Evolutionary conservation across 2,329 filamentous ascomycete genomes (phyloP).

Genomic region (Raffaelea deltoideospora): DNA sequence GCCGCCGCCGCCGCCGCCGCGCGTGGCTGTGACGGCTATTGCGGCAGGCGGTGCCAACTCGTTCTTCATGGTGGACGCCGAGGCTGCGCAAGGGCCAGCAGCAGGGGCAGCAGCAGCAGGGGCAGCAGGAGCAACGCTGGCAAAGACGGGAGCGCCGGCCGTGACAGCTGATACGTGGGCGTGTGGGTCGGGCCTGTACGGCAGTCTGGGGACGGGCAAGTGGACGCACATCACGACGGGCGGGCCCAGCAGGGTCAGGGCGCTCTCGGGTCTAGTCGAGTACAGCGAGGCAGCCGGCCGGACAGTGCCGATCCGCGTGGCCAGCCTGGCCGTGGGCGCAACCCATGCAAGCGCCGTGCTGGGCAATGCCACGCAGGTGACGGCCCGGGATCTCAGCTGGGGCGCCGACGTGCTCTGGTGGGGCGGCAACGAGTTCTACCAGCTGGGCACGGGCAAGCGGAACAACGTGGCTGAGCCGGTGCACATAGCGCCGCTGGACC

Average conservation of each 20-base stretch:
- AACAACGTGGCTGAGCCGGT: constrained; percentile 62
- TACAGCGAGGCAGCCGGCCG: constrained; percentile 60
- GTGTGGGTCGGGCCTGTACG: constrained; percentile 73
- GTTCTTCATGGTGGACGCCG: constrained; percentile 75
- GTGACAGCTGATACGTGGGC: constrained; percentile 70
- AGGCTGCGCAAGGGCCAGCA: constrained; percentile 32
- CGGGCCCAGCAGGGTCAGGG: constrained; percentile 64
- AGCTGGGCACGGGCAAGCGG: constrained; percentile 80
- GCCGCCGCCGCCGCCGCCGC: background rate
- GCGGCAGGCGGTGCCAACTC: constrained; percentile 77
- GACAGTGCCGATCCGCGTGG: constrained; percentile 63
- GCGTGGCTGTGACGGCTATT: constrained; percentile 56
- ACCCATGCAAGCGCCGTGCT: constrained; percentile 74
- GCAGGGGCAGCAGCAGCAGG: background rate
- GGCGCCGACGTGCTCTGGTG: constrained; percentile 83
- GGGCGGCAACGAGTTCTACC: constrained; percentile 89
- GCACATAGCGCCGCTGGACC: constrained; percentile 65
- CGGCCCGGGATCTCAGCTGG: constrained; percentile 65
- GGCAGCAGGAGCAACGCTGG: background rate
- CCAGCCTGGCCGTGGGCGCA: constrained; percentile 57
- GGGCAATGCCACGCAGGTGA: constrained; percentile 61
- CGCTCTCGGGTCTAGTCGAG: constrained; percentile 70
- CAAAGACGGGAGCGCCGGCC: background rate
- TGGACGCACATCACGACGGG: constrained; percentile 76
- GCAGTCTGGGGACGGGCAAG: constrained; percentile 66